phyloP scores from a whole-genome alignment of 805 yeast genomes.

The Pichia sporocuriosa region DNA sequence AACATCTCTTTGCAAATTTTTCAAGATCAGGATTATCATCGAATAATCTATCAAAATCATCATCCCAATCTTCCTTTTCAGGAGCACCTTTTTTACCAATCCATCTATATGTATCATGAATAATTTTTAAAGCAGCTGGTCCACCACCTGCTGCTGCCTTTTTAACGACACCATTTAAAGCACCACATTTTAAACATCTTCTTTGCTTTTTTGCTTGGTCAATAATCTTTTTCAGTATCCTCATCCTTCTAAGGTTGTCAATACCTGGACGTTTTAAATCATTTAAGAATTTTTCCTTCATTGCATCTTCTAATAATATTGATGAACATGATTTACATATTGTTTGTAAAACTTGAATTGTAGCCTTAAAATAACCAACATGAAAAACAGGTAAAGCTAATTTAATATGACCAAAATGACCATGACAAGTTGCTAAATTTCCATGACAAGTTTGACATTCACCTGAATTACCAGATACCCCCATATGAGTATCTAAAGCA shows the following conservation, averaged over 20 bases:
- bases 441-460: constrained; percentile 94
- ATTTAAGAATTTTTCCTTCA: constrained; percentile 59
- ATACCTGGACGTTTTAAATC: constrained; percentile 83
- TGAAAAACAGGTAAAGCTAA: constrained; percentile 95
- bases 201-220: constrained; percentile 96
- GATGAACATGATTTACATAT: constrained; percentile 87
- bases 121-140: constrained; percentile 88
- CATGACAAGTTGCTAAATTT: constrained; percentile 88
- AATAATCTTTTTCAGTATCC: constrained; percentile 66
- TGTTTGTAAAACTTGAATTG: constrained; percentile 79
- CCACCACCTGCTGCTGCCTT: constrained; percentile 90
- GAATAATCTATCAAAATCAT: constrained; percentile 72
- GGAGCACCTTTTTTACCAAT: constrained; percentile 82
- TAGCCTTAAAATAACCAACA: constrained; percentile 92
- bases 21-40: constrained; percentile 81
- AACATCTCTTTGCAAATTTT: constrained; percentile 74
- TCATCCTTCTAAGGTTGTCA: constrained; percentile 91
- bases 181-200: constrained; percentile 79
- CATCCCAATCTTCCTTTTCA: constrained; percentile 83
- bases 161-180: constrained; percentile 93
- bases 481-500: constrained; percentile 90
- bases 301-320: constrained; percentile 64
- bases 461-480: constrained; percentile 78
- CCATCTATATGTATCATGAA: constrained; percentile 95
- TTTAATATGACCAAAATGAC: constrained; percentile 94